Conservation (phyloP, 208 protist species). For the Trypanosoma theileri region DNA sequence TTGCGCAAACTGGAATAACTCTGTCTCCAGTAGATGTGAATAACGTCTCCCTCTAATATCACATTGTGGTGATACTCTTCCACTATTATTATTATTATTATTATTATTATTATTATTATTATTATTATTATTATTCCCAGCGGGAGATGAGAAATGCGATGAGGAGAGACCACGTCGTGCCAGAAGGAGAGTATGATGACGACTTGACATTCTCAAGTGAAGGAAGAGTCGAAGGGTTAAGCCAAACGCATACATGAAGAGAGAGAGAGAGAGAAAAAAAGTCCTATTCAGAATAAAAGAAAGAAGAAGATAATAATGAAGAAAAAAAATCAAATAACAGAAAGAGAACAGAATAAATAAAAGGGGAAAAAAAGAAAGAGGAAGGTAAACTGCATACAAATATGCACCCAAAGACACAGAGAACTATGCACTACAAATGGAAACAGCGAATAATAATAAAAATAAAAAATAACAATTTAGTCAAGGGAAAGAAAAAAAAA, state of each 20-base stretch:
- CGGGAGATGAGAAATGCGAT: too few species aligned
- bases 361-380: background rate
- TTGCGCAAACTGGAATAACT: conserved; percentile 2
- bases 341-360: background rate
- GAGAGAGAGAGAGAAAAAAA: too few species aligned
- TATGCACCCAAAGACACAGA: conserved; percentile 6
- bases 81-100: background rate
- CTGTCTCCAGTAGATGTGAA: background rate
- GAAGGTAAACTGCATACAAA: conserved; percentile 8
- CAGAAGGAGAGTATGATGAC: too few species aligned
- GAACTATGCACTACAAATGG: too few species aligned
- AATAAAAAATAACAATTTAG: too few species aligned
- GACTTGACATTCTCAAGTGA: too few species aligned
- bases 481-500: background rate
- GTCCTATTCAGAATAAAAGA: too few species aligned
- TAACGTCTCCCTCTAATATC: conserved; percentile 11
- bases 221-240: too few species aligned
- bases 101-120: background rate
- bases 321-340: conserved; percentile 4
- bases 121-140: too few species aligned
- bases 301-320: background rate
- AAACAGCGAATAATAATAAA: conserved; percentile 1
- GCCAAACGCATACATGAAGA: too few species aligned
- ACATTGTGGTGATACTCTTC: background rate
- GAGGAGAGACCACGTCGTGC: too few species aligned